Evolutionary conservation across 1,284 basidiomycete species (phyloP), one percentile per base, ranked within the genome.

Genomic region (Pseudozyma flocculosa): DNA sequence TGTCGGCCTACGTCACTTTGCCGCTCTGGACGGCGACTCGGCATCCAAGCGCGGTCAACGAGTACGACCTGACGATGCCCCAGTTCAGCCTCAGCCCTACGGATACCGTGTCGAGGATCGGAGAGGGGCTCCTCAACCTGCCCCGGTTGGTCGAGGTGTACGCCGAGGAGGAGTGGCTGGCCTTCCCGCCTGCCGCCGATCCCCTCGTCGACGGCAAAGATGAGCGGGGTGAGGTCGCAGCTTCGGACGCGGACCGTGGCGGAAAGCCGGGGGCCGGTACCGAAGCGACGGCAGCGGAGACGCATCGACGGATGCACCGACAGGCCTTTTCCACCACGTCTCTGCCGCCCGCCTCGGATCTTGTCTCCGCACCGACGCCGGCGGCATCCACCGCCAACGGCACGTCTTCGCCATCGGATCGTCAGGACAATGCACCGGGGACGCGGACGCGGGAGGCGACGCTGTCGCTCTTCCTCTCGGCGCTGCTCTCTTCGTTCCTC

Each of bases 71-170:
- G 23, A 83, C 85, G 36, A 85, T 97, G n/a, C 94, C 94, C 2
- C 89, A 85, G 4, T 98, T 98, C 79, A 95, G 92, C 1, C 83
- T 93, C 15, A 90, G 89, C 13, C 92, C 92, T 0, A 95, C 87
- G 40, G 88, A 91, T 51, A 86, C 85, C 2, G 88, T 96, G 65
- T 88, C 92, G 55, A 85, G 87, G 44, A 86, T 97, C 17, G 89
- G 90, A 5, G 95, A 98, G 74, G 92, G 91, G 5, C 80, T 98
- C 43, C 83, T 97, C 37, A 96, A 95, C 79, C 84, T 98, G 5
- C 91, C 94, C 1, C 82, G 93, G 44, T 81, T 97, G 19, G 94
- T 98, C 75, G 93, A 97, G 77, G 88, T 92, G 17, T 93, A 95
- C 73, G 90, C 89, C 4, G 87, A 89, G 48, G 92, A 96, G 76